These are phyloP conservation scores for Dalechampia spathulata DNA, from an alignment of 441 rosid species.

Conservation along the genomic window DNA sequence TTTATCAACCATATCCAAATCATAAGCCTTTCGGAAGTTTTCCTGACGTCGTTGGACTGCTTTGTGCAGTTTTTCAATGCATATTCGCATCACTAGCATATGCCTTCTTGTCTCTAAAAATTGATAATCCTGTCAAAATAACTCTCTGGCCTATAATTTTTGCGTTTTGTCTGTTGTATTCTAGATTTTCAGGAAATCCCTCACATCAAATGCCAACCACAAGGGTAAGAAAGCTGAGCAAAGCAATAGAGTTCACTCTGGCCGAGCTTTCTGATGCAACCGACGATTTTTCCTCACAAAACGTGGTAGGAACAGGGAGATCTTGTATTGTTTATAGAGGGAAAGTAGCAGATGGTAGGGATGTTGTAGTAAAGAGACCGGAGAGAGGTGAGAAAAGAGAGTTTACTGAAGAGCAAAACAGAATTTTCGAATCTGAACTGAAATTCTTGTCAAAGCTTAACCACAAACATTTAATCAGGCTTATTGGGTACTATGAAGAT, in stretches of 20 bases:
- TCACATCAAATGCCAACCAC: neutral
- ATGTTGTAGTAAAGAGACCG: conserved; percentile 72
- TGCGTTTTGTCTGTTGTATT: neutral
- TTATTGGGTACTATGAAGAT: conserved; percentile 79
- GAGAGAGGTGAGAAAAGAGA: conserved; percentile 35
- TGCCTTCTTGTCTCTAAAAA: neutral
- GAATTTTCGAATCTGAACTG: too few species aligned
- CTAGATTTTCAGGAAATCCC: neutral
- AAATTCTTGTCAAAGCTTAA: too few species aligned
- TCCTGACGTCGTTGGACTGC: neutral
- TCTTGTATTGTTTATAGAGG: conserved; percentile 67
- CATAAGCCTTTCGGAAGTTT: conserved; percentile 10
- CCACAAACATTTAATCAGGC: conserved; percentile 76
- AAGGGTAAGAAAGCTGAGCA: conserved; percentile 5
- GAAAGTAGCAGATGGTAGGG: conserved; percentile 54
- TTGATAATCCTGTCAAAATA: conserved; percentile 1
- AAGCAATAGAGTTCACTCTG: conserved; percentile 49
- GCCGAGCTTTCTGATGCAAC: conserved; percentile 72
- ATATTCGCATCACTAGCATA: neutral
- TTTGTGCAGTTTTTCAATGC: neutral
- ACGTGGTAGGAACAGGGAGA: conserved; percentile 66
- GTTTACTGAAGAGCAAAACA: too few species aligned
- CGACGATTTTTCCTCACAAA: conserved; percentile 44
- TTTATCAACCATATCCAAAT: conserved; percentile 5
- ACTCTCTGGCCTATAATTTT: conserved; percentile 2